phyloP scores from a whole-genome alignment of 441 rosid genomes.

The Euphorbia celastroides region DNA sequence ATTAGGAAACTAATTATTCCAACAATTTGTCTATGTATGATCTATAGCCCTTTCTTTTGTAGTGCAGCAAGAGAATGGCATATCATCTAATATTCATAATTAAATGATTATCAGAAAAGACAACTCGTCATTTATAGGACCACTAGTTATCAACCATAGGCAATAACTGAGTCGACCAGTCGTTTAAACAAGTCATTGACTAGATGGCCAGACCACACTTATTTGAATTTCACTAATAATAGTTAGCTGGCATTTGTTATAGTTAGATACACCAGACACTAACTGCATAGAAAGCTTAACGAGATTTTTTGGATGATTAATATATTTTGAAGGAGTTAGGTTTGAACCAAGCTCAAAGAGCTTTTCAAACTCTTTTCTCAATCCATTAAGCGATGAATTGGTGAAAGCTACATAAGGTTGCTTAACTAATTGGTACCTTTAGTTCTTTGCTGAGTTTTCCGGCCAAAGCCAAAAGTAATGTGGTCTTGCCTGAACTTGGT shows the following conservation, averaged over 20 bases:
- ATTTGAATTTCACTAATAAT: background rate
- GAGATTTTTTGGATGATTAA: too few species aligned
- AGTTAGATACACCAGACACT: background rate
- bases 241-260: background rate
- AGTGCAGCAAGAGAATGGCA: background rate
- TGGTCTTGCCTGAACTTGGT: slow-evolving; percentile 64
- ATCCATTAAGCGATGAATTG: too few species aligned
- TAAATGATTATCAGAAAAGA: background rate
- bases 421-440: slow-evolving; percentile 30
- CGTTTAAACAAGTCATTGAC: background rate
- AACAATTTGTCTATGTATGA: background rate
- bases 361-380: too few species aligned
- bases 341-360: too few species aligned
- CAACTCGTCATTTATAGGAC: background rate
- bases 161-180: too few species aligned
- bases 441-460: slow-evolving; percentile 42
- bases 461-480: slow-evolving; percentile 47
- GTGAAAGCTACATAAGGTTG: too few species aligned
- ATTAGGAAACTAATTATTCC: background rate
- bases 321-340: too few species aligned
- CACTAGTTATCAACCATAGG: background rate
- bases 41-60: background rate
- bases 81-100: background rate
- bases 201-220: background rate
- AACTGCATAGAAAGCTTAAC: background rate